Evolutionary conservation across 208 protist species (phyloP), one percentile per base, ranked within the genome.

Genomic region (Crithidia brevicula): DNA sequence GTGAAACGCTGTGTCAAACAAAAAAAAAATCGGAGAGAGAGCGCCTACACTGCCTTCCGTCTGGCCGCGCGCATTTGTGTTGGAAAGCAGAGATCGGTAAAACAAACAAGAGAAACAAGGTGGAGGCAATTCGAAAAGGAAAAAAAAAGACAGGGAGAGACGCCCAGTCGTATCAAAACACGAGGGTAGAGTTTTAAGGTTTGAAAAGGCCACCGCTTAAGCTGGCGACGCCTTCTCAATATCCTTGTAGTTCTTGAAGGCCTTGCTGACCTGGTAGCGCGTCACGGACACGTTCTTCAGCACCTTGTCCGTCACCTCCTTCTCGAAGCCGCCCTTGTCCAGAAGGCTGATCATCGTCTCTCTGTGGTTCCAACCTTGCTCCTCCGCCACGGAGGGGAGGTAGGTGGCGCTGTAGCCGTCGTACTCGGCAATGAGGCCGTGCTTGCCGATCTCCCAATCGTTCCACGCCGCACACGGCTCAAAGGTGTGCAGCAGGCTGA

Each of bases 401-500:
- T 85, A 96, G 4, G 91, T 96, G 43, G 85, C 86, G 66, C 77
- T 67, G 72, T 90, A 87, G 33, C 51, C 59, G 31, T 81, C 67
- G 76, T 92, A 92, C 22, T 63, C 45, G 34, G 91, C 83, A 36
- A 76, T 56, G 50, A 96, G 85, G 58, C 91, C 91, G 61, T 96
- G 91, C 67, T 69, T 83, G 36, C 91, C 91, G 60, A 96, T 79
- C 28, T 72, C 72, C 88, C 88, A 96, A 68, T 94, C 86, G 53
- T 93, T 76, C 89, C 91, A 96, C 23, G 69, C 59, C 18, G 42
- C 23, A 38, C 83, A 88, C 34, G 68, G 57, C 72, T 96, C 91
- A 64, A 95, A 96, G 42, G 69, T 85, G 77, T 93, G 87, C 34
- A 96, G 73, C 9, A 96, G 64, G 45, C 89, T 93, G 30, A 96